phyloP scores from a whole-genome alignment of 2,329 filamentous ascomycete genomes.

The Fusarium sp. region DNA sequence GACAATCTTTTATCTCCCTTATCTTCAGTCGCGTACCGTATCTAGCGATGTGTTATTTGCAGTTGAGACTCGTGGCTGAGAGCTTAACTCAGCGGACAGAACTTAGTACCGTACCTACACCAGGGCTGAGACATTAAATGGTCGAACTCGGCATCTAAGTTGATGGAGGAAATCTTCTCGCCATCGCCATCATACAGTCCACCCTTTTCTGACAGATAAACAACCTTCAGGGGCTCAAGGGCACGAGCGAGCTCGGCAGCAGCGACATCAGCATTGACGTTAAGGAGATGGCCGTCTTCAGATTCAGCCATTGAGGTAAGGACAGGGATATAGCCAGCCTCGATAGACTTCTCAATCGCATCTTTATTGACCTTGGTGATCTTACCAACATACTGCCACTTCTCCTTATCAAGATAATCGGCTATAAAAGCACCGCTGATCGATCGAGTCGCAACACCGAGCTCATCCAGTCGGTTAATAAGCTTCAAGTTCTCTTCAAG shows the following conservation, averaged over 20 bases:
- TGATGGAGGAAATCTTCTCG: conserved; percentile 96
- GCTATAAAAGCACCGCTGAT: conserved; percentile 93
- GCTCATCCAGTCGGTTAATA: conserved; percentile 86
- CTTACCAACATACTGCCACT: conserved; percentile 95
- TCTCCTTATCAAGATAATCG: conserved; percentile 95
- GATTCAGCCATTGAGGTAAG: conserved; percentile 97
- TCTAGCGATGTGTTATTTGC: conserved; percentile 51
- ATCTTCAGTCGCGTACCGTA: conserved; percentile 91
- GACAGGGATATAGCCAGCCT: conserved; percentile 90
- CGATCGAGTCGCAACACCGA: conserved; percentile 88
- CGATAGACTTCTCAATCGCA: conserved; percentile 90
- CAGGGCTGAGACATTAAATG: conserved; percentile 92
- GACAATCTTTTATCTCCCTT: background rate
- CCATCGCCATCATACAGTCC: conserved; percentile 93
- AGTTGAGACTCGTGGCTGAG: too few relatives aligned
- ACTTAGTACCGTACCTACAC: conserved; percentile 86
- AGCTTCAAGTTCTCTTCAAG: conserved; percentile 84
- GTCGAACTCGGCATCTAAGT: conserved; percentile 95
- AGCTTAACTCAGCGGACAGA: too few relatives aligned
- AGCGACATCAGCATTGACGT: conserved; percentile 97
- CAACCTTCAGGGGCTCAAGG: conserved; percentile 93
- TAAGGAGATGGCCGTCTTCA: conserved; percentile 88
- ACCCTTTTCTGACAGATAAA: conserved; percentile 98
- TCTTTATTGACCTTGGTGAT: conserved; percentile 91
- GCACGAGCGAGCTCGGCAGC: conserved; percentile 90